These are phyloP conservation scores for Purpureocillium lavendulum DNA, from an alignment of 2,329 filamentous ascomycete species.

Conservation along the genomic window DNA sequence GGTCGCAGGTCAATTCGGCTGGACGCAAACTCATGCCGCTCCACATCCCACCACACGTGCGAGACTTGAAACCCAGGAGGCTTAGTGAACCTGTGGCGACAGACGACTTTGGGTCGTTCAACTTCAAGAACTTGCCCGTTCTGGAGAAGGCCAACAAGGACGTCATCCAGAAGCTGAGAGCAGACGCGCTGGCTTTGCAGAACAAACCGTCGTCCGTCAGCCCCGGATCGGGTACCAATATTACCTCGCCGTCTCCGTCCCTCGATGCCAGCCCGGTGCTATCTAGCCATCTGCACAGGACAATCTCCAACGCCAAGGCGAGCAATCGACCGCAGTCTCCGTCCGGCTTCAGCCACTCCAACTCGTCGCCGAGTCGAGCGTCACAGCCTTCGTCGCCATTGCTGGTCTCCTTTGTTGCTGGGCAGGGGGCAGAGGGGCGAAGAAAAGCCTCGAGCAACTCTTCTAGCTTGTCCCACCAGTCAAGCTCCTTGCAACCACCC, in stretches of 20 bases:
- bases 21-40: slow-evolving; percentile 92
- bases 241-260: slow-evolving; percentile 55
- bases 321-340: slow-evolving; percentile 77
- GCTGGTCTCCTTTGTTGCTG: slow-evolving; percentile 92
- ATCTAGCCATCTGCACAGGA: slow-evolving; percentile 71
- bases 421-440: slow-evolving; percentile 66
- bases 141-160: slow-evolving; percentile 98
- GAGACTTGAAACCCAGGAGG: slow-evolving; percentile 78
- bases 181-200: slow-evolving; percentile 71
- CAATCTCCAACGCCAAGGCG: slow-evolving; percentile 73
- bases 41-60: slow-evolving; percentile 92
- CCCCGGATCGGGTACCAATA: slow-evolving; percentile 30
- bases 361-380: slow-evolving; percentile 77
- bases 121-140: slow-evolving; percentile 95
- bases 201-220: slow-evolving; percentile 42
- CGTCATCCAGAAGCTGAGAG: slow-evolving; percentile 90
- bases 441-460: slow-evolving; percentile 90
- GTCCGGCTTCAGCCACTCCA: slow-evolving; percentile 68
- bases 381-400: slow-evolving; percentile 65
- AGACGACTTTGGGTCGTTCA: slow-evolving; percentile 94
- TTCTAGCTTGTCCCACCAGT: slow-evolving; percentile 74
- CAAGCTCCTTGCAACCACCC: slow-evolving; percentile 61
- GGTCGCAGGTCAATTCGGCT: slow-evolving; percentile 74
- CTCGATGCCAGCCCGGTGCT: slow-evolving; percentile 81
- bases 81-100: slow-evolving; percentile 81